phyloP scores from a whole-genome alignment of 345 rosid species.

The Populus pruinosa region DNA sequence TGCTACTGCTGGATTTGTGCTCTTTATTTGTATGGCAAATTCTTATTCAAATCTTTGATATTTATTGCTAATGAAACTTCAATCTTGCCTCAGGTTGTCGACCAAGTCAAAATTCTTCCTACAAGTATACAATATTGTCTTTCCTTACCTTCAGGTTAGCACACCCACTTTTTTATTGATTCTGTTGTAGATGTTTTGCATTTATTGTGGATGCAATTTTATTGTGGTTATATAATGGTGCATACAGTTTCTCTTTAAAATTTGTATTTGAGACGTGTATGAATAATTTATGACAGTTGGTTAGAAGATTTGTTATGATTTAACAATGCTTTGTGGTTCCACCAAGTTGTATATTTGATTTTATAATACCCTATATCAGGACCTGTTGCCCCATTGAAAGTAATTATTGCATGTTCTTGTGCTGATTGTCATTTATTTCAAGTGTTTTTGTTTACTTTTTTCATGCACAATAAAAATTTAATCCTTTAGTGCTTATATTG shows the following conservation, averaged over 20 bases:
- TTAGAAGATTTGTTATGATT: background rate
- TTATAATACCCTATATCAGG: too few species aligned
- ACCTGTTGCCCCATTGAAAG: too few species aligned
- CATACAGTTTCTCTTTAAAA: background rate
- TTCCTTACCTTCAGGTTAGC: constrained; percentile 66
- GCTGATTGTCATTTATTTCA: too few species aligned
- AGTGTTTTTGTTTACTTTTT: too few species aligned
- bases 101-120: constrained; percentile 44
- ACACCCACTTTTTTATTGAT: background rate
- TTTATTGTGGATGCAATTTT: background rate
- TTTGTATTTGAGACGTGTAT: background rate
- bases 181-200: background rate
- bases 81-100: constrained; percentile 46
- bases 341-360: too few species aligned
- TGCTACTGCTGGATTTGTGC: background rate
- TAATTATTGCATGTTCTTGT: too few species aligned
- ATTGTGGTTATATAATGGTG: background rate
- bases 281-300: background rate
- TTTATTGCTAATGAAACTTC: constrained; percentile 7
- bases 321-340: background rate
- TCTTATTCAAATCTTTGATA: background rate
- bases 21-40: background rate
- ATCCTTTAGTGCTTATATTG: too few species aligned
- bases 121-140: constrained; percentile 44
- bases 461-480: too few species aligned